Conservation (phyloP, 257 asterid genomes). For the Oldenlandia corymbosa region DNA sequence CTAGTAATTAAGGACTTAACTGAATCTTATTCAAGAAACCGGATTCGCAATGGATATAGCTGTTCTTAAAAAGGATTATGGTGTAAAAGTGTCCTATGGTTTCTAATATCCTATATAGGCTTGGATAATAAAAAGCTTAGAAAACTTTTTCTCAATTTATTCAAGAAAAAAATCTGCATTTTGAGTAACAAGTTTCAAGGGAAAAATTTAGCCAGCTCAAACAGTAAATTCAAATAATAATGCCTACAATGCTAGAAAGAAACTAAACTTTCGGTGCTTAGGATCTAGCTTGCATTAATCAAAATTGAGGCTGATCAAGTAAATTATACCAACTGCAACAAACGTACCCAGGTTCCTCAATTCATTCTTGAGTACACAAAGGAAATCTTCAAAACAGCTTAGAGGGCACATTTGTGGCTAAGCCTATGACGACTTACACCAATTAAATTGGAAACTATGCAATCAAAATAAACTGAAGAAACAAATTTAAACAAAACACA, state of each 20-base stretch:
- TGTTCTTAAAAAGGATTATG: not conserved
- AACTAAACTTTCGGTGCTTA: not conserved
- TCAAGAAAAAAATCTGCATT: not conserved
- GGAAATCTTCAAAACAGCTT: not conserved
- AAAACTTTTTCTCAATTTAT: not conserved
- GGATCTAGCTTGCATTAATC: not conserved
- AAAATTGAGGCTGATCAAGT: not conserved
- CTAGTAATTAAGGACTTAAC: not conserved
- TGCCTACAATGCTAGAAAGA: not conserved
- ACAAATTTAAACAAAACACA: not conserved
- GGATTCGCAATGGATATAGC: not conserved
- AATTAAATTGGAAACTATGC: not conserved
- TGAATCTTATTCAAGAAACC: not conserved
- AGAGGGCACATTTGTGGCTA: not conserved
- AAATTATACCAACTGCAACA: not conserved
- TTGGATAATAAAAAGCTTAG: not conserved
- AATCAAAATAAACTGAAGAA: not conserved
- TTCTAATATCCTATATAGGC: not conserved
- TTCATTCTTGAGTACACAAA: not conserved
- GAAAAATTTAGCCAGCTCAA: not conserved
- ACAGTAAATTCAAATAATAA: not conserved
- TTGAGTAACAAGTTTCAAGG: no score
- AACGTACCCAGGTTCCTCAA: not conserved
- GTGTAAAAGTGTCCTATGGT: not conserved
- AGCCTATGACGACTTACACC: not conserved